Base-by-base conservation (phyloP, 495 filamentous ascomycete genomes). In the Penicillium salamii region DNA sequence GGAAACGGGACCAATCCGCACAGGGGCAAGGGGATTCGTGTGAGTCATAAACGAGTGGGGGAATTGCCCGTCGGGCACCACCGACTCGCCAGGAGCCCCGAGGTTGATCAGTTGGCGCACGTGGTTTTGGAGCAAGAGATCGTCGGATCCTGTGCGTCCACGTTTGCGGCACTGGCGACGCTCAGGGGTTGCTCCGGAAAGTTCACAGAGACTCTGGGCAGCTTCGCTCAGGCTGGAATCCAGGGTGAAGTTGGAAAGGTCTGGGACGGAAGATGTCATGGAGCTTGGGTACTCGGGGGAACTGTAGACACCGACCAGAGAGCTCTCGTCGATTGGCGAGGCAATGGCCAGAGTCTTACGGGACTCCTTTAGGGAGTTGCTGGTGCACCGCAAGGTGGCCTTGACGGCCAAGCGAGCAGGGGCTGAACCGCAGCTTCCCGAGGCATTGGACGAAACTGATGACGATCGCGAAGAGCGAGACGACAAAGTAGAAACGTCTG, bases 301-400 rank as follows among this genome's bases (percentile, higher is more conserved):
- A 24, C 73, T 71, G 36, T 79, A 78, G 49, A 76, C 51, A 23
- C 61, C 67, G 32, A 59, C 63, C 53, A 81, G 63, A 34, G 74
- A 73, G 46, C 69, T 72, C 58, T 83, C 79, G 56, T 82, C 74
- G 21, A 70, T 65, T 1, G 74, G 71, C 13, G 74, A 68, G 19
- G 64, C 66, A 46, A 73, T 67, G 12, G 60, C 46, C 61, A 74
- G 35, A 33, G 59, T 65, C 63, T 70, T 74, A 17, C 70, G 65
- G 38, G 42, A 57, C 50, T 74, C 71, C 59, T 73, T 72, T 19
- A 74, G 39, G 2, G 65, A 68, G 38, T 70, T 75, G 55, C 84
- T 89, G 64, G 85, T 87, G 64, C 81, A 88, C 50, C 88, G 87
- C 74, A 83, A 85, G 59, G 89, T 90, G 76, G 90, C 90, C 80